Conservation (phyloP, 75 land plant genomes). For the Gnetum montanum region DNA sequence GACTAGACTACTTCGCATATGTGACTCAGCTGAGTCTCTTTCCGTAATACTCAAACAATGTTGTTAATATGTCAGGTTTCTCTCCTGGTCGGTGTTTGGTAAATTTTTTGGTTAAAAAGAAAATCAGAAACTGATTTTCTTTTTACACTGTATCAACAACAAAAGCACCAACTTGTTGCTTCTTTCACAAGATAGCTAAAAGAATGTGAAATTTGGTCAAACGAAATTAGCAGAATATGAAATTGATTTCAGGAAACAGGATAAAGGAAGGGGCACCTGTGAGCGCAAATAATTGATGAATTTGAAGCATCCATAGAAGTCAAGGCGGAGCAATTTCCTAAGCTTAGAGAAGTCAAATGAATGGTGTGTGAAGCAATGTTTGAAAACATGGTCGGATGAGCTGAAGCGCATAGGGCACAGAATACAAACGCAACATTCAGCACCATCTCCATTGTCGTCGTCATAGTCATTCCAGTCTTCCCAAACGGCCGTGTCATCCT, state of each 20-base stretch:
- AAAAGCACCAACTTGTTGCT: not conserved
- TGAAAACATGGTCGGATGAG: constrained; percentile 36
- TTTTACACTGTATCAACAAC: not conserved
- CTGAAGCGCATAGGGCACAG: constrained; percentile 46
- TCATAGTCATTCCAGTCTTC: constrained; percentile 78
- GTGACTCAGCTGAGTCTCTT: too few relatives aligned
- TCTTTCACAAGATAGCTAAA: not conserved
- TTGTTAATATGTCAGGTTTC: too few relatives aligned
- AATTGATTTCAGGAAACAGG: not conserved
- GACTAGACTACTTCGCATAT: too few relatives aligned
- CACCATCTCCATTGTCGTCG: constrained; percentile 24
- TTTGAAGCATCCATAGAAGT: constrained; percentile 68
- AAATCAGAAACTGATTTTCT: not conserved
- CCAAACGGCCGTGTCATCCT: constrained; percentile 36
- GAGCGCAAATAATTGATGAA: constrained; percentile 78
- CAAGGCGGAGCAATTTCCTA: constrained; percentile 29
- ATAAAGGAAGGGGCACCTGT: constrained; percentile 25
- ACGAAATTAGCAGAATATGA: not conserved
- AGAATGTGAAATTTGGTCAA: not conserved
- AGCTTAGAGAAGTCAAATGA: constrained; percentile 57
- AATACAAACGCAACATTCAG: constrained; percentile 34
- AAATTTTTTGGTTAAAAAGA: not conserved
- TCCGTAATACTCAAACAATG: too few relatives aligned
- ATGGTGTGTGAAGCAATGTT: constrained; percentile 50
- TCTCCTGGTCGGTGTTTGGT: too few relatives aligned